These are phyloP conservation scores for Cryphonectria naterciae DNA, from an alignment of 2,329 filamentous ascomycete genomes.

Conservation along the genomic window DNA sequence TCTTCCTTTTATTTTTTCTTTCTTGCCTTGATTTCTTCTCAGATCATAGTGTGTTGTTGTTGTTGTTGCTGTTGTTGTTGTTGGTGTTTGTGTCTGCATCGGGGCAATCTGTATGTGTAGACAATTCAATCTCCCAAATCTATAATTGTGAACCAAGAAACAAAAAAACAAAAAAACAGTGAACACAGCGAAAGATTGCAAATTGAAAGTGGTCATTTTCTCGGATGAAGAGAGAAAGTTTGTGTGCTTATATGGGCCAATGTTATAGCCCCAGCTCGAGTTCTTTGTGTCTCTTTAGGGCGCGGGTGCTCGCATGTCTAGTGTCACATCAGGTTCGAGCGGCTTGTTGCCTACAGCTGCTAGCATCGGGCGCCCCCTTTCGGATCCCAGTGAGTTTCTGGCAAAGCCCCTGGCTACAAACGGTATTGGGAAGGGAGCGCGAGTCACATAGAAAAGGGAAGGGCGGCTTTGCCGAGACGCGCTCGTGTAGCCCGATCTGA, in stretches of 20 bases:
- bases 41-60: not conserved
- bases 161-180: no score
- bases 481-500: conserved; percentile 11
- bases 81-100: not conserved
- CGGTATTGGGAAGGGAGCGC: not conserved
- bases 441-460: not conserved
- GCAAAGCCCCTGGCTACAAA: conserved; percentile 2
- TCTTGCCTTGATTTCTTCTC: not conserved
- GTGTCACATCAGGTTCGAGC: conserved; percentile 3
- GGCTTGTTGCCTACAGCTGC: not conserved
- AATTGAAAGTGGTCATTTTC: not conserved
- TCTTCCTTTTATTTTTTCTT: not conserved
- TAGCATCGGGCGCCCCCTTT: not conserved
- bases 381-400: not conserved
- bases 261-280: not conserved
- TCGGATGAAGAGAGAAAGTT: not conserved
- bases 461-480: conserved; percentile 1
- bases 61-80: no score
- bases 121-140: not conserved
- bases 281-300: not conserved
- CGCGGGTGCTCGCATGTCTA: conserved; percentile 10
- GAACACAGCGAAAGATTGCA: not conserved
- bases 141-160: not conserved
- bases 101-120: not conserved
- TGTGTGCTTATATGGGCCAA: not conserved